Evolutionary conservation across 208 protist genomes (phyloP), one percentile per base, ranked within the genome.

Genomic region (Acanthamoeba healyi): DNA sequence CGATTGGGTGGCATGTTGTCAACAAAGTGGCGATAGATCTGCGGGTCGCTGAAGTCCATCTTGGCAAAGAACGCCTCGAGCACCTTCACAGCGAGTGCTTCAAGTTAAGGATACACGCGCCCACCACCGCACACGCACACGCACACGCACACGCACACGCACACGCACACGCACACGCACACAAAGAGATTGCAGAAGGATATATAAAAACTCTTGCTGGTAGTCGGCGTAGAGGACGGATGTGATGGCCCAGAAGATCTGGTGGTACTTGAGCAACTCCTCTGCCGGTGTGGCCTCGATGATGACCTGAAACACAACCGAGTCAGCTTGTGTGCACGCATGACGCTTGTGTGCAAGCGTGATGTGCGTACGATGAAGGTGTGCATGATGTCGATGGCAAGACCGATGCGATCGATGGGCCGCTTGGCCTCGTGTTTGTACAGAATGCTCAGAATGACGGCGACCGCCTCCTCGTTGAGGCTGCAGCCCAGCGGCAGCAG

Each of bases 341-440:
- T 38, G 6, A 72, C 26, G 26, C 63, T 4, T 38, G 63, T 72
- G 32, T 14, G 63, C 9, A 14, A 12, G 26, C 63, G 44, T 49
- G 44, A 12, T 49, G 44, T 15, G 44, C n/a, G 22, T 49, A 87
- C 77, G 29, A 90, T 90, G 36, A 90, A 67, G 34, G 56, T 67
- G n/a, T 90, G 82, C 82, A 90, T 90, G 82, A 90, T 90, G 36
- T 90, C 82, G 32, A 90, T 90, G 54, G 82, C 82, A 9, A 90
- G 51, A 1, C 82, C 82, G 40, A 90, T 90, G n/a, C 56, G n/a
- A 29, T 67, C 82, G 29, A 70, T 61, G 56, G 82, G 82, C 42
- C 82, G 46, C 40, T 90, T 90, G 82, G 42, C 56, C 46, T 70
- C 56, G 40, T 90, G 82, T 24, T 90, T 90, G 56, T 90, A 67